phyloP scores from a whole-genome alignment of 495 filamentous ascomycete genomes.

The Chaetomium tenue region DNA sequence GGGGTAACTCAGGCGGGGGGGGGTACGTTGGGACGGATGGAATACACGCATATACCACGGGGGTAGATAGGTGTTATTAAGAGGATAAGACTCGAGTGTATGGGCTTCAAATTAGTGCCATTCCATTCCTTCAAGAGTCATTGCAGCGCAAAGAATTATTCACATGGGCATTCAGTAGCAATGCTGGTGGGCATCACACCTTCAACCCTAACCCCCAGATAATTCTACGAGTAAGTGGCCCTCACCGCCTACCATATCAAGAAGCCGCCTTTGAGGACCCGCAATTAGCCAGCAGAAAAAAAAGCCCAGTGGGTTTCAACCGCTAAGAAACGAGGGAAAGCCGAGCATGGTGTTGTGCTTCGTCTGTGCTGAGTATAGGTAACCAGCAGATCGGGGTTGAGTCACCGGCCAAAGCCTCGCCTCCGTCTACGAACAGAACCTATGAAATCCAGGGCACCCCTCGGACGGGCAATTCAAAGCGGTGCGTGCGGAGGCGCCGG shows the following conservation, averaged over 20 bases:
- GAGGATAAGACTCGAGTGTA: neutral
- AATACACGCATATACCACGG: neutral
- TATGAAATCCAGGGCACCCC: neutral
- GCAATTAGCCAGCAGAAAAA: conserved; percentile 10
- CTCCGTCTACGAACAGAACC: neutral
- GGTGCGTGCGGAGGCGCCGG: neutral
- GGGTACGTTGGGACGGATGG: neutral
- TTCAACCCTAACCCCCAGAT: neutral
- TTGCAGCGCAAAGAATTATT: neutral
- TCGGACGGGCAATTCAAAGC: neutral
- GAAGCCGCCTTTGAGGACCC: neutral
- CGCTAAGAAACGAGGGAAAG: neutral
- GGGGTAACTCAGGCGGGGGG: neutral
- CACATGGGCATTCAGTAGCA: neutral
- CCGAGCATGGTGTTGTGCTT: too few species aligned
- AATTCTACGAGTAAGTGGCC: too few species aligned
- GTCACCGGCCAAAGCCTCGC: conserved; percentile 7
- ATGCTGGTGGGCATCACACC: too few species aligned
- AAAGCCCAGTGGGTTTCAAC: neutral
- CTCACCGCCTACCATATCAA: conserved; percentile 9
- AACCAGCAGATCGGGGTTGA: neutral
- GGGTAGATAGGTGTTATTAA: too few species aligned
- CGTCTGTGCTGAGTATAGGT: too few species aligned
- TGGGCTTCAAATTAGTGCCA: neutral
- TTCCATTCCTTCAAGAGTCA: neutral